Evolutionary conservation across 306 rosid genomes (phyloP).

Genomic region (Begonia masoniana): DNA sequence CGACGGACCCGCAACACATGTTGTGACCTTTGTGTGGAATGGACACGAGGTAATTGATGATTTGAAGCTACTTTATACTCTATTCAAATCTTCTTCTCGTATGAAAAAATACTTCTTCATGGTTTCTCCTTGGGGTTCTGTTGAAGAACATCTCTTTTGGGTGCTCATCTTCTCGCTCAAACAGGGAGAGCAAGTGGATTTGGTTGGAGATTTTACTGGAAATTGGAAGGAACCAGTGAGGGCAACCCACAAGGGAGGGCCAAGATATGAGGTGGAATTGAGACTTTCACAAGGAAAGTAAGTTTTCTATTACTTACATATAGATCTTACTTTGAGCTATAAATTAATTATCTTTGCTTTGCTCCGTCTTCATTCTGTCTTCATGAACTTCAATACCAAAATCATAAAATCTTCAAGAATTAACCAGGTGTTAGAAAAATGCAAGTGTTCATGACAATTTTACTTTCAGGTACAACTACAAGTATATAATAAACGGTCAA

Average conservation of each 20-base stretch:
- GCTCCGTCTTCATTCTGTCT: too few species aligned
- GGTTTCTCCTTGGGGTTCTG: too few species aligned
- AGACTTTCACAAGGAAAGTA: slow-evolving; percentile 95
- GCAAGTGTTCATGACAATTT: too few species aligned
- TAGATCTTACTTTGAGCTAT: too few species aligned
- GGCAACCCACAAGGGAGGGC: slow-evolving; percentile 63
- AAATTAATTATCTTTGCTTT: too few species aligned
- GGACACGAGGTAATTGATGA: slow-evolving; percentile 60
- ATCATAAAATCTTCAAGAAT: too few species aligned
- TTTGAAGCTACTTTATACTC: slow-evolving; percentile 4
- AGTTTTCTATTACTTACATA: slow-evolving; percentile 9
- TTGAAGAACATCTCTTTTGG: background rate
- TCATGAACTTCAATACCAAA: too few species aligned
- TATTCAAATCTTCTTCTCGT: slow-evolving; percentile 1
- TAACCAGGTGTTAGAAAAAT: too few species aligned
- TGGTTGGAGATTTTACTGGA: slow-evolving; percentile 95
- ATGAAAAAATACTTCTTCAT: background rate
- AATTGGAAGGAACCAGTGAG: slow-evolving; percentile 83
- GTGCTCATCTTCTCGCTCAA: slow-evolving; percentile 8
- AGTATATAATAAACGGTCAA: slow-evolving; percentile 64
- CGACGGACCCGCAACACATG: slow-evolving; percentile 87
- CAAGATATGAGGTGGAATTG: slow-evolving; percentile 73
- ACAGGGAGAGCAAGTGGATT: slow-evolving; percentile 78
- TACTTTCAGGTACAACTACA: slow-evolving; percentile 71
- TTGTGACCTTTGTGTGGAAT: slow-evolving; percentile 84